These are phyloP conservation scores for Candida easanensis DNA, from an alignment of 805 yeast genomes.

Conservation along the genomic window DNA sequence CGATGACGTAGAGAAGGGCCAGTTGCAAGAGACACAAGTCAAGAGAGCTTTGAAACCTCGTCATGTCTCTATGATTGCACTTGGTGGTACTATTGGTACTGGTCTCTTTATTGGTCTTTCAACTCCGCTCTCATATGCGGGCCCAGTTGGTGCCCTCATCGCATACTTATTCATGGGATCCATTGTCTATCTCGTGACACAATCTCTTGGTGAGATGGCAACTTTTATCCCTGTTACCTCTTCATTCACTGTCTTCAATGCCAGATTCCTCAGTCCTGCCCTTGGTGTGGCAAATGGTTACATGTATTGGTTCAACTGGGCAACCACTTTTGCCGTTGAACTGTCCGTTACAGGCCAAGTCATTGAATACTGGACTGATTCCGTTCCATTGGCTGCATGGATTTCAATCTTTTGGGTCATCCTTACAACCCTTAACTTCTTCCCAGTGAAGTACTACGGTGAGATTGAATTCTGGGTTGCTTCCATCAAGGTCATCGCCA, in stretches of 20 bases:
- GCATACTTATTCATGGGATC: constrained; percentile 67
- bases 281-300: constrained; percentile 73
- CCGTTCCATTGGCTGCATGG: constrained; percentile 73
- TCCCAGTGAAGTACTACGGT: constrained; percentile 71
- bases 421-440: constrained; percentile 50
- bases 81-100: constrained; percentile 80
- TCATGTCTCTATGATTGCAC: constrained; percentile 72
- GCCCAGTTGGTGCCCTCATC: constrained; percentile 68
- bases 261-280: constrained; percentile 64
- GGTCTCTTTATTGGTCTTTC: constrained; percentile 70
- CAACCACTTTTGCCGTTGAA: constrained; percentile 73
- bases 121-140: constrained; percentile 51
- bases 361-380: constrained; percentile 59
- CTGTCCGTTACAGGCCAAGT: constrained; percentile 70
- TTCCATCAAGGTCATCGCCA: constrained; percentile 61
- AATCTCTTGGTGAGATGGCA: constrained; percentile 79
- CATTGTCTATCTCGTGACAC: constrained; percentile 63
- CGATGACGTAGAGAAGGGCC: constrained; percentile 14
- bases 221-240: constrained; percentile 68
- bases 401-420: constrained; percentile 64
- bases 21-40: constrained; percentile 39
- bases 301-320: constrained; percentile 78
- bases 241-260: constrained; percentile 66
- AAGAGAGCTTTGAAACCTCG: constrained; percentile 62
- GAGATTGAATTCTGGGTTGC: constrained; percentile 78